Percentiles rank a stretch among this genome's conserved stretches.
These are phyloP conservation scores for Pleoardoris graminearum DNA, from an alignment of 2,329 filamentous ascomycete genomes.

Conservation along the genomic window DNA sequence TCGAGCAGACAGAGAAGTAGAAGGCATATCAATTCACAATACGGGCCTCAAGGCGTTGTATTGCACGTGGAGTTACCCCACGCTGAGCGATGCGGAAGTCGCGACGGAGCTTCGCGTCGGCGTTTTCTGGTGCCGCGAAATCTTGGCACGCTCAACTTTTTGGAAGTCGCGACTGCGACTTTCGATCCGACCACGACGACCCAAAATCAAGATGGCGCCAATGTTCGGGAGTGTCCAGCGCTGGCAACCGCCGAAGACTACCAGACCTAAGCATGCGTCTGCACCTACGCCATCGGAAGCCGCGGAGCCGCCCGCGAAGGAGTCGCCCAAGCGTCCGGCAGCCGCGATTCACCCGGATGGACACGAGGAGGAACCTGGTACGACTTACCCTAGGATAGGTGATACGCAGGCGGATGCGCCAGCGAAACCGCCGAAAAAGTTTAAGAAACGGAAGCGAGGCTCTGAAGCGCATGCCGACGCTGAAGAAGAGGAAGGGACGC, in stretches of 20 bases:
- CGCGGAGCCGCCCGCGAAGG: background rate
- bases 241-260: background rate
- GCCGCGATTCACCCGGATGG: background rate
- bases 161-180: constrained; percentile 1
- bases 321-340: background rate
- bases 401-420: constrained; percentile 12
- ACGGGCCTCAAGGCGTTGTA: background rate
- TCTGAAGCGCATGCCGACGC: constrained; percentile 22
- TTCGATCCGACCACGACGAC: background rate
- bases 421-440: constrained; percentile 30
- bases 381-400: background rate
- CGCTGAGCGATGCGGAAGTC: constrained; percentile 2
- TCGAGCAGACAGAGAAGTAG: constrained; percentile 12
- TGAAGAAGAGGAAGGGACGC: constrained; percentile 32
- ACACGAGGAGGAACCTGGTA: background rate
- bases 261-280: background rate
- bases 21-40: constrained; percentile 29
- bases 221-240: background rate
- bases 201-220: constrained; percentile 47
- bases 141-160: constrained; percentile 26
- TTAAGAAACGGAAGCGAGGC: constrained; percentile 42
- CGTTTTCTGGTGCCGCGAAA: constrained; percentile 32
- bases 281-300: background rate
- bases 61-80: constrained; percentile 5
- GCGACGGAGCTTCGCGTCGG: constrained; percentile 22